Conservation (phyloP, 148 eudicot species). For the Talinum fruticosum region DNA sequence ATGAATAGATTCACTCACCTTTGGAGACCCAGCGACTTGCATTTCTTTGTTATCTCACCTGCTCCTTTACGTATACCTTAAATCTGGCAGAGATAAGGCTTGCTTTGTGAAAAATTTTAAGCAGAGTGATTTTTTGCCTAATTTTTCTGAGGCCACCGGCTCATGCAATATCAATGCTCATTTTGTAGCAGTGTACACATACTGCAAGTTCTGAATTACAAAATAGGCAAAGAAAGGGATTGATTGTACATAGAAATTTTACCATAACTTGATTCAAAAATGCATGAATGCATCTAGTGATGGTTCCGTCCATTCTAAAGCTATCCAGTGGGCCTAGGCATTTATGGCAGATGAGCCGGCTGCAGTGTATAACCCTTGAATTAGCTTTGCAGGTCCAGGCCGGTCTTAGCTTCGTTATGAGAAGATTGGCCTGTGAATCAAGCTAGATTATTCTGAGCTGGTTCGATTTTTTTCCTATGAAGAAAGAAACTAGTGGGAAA, state of each 20-base stretch:
- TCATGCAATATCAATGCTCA: background rate
- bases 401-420: too few relatives aligned
- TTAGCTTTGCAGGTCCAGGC: background rate
- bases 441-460: background rate
- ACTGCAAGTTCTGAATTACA: background rate
- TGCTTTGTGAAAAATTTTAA: background rate
- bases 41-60: conserved; percentile 2
- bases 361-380: background rate
- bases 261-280: background rate
- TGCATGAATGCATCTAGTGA: background rate
- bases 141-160: conserved; percentile 18
- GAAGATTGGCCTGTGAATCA: too few relatives aligned
- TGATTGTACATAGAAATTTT: conserved; percentile 3
- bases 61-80: background rate
- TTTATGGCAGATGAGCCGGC: background rate
- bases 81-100: background rate
- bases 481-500: background rate
- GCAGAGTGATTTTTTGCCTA: conserved; percentile 17
- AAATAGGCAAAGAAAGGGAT: background rate
- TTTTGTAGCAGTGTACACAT: conserved; percentile 13
- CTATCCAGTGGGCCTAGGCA: background rate
- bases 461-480: background rate
- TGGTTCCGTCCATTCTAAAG: background rate
- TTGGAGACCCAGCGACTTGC: background rate
- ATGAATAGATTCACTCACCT: conserved; percentile 16